These are phyloP conservation scores for Cutaneotrichosporon spelunceum DNA, from an alignment of 1,284 basidiomycete species.

Conservation along the genomic window DNA sequence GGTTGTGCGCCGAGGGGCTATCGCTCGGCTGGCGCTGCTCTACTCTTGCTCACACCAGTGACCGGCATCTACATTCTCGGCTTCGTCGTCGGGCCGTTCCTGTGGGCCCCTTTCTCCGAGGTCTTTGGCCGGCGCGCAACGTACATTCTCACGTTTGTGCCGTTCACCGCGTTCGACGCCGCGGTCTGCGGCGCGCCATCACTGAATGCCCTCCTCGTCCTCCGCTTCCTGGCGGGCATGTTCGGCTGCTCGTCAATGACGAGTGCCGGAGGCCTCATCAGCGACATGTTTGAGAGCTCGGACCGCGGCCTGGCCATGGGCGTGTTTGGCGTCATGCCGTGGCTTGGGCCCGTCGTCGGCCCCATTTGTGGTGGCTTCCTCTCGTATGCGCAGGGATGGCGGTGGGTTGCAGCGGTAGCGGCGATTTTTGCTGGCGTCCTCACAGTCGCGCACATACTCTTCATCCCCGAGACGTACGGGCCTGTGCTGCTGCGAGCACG, in stretches of 20 bases:
- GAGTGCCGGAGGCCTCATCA: conserved; percentile 53
- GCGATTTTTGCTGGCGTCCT: conserved; percentile 52
- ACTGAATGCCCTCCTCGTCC: conserved; percentile 51
- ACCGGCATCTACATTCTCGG: conserved; percentile 24
- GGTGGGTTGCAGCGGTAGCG: conserved; percentile 60
- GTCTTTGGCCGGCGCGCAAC: conserved; percentile 43
- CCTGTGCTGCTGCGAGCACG: conserved; percentile 49
- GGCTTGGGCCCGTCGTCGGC: conserved; percentile 52
- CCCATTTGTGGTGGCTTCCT: conserved; percentile 51
- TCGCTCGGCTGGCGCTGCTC: background rate
- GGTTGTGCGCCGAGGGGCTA: background rate
- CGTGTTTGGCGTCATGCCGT: conserved; percentile 55
- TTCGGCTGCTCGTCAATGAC: conserved; percentile 51
- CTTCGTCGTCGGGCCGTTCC: conserved; percentile 24
- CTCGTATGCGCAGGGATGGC: conserved; percentile 41
- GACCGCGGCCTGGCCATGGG: conserved; percentile 52
- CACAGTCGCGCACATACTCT: conserved; percentile 37
- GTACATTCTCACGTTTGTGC: conserved; percentile 50
- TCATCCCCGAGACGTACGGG: conserved; percentile 53
- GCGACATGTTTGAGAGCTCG: conserved; percentile 49
- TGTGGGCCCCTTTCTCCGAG: conserved; percentile 39
- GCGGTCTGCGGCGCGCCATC: conserved; percentile 49
- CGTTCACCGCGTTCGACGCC: conserved; percentile 52
- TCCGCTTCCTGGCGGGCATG: conserved; percentile 53
- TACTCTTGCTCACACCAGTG: conserved; percentile 5